These are phyloP conservation scores for Boletales sp. DNA, from an alignment of 768 basidiomycete genomes.

Conservation along the genomic window DNA sequence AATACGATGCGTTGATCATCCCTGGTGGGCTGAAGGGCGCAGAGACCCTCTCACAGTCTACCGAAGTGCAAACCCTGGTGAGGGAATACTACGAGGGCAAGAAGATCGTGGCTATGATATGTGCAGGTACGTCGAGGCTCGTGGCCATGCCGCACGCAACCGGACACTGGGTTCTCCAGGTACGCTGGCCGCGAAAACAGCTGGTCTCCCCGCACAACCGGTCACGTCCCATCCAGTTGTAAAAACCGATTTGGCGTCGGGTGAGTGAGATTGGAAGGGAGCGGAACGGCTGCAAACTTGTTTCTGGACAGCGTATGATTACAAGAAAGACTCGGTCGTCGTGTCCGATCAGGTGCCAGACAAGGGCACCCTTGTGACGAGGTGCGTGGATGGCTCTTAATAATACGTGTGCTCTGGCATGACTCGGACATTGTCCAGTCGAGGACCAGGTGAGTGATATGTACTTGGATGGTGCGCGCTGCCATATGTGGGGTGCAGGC, in stretches of 20 bases:
- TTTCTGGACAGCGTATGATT: slow-evolving; percentile 56
- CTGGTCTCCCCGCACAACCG: slow-evolving; percentile 57
- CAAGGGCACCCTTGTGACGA: slow-evolving; percentile 66
- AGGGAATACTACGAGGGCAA: slow-evolving; percentile 40
- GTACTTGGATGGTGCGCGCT: background rate
- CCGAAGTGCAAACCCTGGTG: slow-evolving; percentile 60
- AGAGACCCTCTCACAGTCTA: slow-evolving; percentile 60
- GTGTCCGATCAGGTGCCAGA: slow-evolving; percentile 40
- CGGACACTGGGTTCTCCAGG: slow-evolving; percentile 36
- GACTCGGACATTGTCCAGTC: slow-evolving; percentile 37
- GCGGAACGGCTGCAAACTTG: background rate
- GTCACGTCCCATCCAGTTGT: slow-evolving; percentile 81
- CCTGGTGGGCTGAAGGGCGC: slow-evolving; percentile 81
- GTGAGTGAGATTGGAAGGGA: slow-evolving; percentile 30
- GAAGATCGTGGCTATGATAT: slow-evolving; percentile 76
- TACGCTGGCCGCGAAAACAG: slow-evolving; percentile 62
- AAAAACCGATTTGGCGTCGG: slow-evolving; percentile 50
- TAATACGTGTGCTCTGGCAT: background rate
- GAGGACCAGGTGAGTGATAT: slow-evolving; percentile 59
- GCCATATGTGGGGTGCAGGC: slow-evolving; percentile 35
- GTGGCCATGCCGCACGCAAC: background rate
- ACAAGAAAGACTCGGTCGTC: slow-evolving; percentile 71
- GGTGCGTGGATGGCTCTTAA: slow-evolving; percentile 39
- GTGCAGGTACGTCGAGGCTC: slow-evolving; percentile 54
- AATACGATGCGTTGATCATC: slow-evolving; percentile 66